Evolutionary conservation across 2,329 filamentous ascomycete species (phyloP).

Genomic region (Verticillium nonalfalfae): DNA sequence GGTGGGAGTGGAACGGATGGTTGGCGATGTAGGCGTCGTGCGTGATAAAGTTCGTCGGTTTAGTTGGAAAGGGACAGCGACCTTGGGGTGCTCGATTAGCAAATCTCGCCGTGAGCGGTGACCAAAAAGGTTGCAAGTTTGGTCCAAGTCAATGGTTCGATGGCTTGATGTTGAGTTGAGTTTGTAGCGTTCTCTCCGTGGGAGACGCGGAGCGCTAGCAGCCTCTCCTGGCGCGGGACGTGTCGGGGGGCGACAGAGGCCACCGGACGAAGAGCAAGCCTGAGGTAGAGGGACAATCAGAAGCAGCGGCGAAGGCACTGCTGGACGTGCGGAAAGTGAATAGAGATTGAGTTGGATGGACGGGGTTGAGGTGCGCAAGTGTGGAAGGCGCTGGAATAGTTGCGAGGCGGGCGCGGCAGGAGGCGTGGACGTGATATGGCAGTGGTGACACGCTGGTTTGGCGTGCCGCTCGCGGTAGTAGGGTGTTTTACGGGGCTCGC

Average conservation of each 20-base stretch:
- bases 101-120: not conserved
- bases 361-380: not conserved
- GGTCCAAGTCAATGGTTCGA: conserved; percentile 12
- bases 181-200: conserved; percentile 17
- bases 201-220: conserved; percentile 11
- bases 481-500: conserved; percentile 4
- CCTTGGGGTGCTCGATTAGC: not conserved
- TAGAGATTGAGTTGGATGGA: not conserved
- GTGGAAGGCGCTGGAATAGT: conserved; percentile 1
- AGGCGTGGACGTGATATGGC: conserved; percentile 2
- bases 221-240: conserved; percentile 3
- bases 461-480: not conserved
- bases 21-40: conserved; percentile 1
- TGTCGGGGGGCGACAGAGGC: not conserved
- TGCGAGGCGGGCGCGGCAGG: not conserved
- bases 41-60: not conserved
- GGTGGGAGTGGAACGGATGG: conserved; percentile 13
- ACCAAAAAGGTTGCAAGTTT: conserved; percentile 4
- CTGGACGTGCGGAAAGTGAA: not conserved
- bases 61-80: not conserved
- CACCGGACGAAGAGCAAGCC: conserved; percentile 1
- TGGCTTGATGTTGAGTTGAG: conserved; percentile 15
- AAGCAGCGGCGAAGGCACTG: conserved; percentile 1
- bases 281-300: not conserved
- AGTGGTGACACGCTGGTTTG: conserved; percentile 2